Conservation (phyloP, 768 basidiomycete genomes). For the Leccinellum albellum region DNA sequence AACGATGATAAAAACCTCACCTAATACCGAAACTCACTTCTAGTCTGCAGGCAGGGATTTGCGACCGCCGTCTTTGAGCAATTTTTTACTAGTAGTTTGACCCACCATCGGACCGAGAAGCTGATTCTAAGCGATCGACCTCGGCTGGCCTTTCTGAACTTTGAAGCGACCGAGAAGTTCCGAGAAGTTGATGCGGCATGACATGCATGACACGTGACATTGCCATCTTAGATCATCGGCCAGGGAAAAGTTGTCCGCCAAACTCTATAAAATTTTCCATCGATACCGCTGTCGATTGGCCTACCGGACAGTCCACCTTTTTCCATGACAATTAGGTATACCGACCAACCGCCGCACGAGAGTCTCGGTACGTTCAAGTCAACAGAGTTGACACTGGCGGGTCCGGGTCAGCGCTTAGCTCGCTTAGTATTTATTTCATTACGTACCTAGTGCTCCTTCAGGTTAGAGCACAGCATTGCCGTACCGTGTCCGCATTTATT, state of each 20-base stretch:
- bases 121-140: neutral
- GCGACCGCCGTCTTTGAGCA: neutral
- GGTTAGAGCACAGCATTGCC: conserved; percentile 8
- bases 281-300: neutral
- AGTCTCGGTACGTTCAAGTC: neutral
- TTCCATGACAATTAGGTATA: neutral
- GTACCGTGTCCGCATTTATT: conserved; percentile 22
- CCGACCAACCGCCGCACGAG: neutral
- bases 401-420: neutral
- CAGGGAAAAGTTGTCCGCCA: neutral
- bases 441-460: conserved; percentile 2
- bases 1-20: neutral
- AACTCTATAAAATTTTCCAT: neutral
- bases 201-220: neutral
- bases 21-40: neutral
- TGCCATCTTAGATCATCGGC: neutral
- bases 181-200: too few species aligned
- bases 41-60: neutral
- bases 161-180: too few species aligned
- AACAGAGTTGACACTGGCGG: neutral
- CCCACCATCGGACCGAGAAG: neutral
- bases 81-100: neutral
- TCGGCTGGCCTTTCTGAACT: too few species aligned
- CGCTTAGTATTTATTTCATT: neutral
- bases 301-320: neutral